Evolutionary conservation across 441 rosid genomes (phyloP).

Genomic region (Biscutella auriculata): DNA sequence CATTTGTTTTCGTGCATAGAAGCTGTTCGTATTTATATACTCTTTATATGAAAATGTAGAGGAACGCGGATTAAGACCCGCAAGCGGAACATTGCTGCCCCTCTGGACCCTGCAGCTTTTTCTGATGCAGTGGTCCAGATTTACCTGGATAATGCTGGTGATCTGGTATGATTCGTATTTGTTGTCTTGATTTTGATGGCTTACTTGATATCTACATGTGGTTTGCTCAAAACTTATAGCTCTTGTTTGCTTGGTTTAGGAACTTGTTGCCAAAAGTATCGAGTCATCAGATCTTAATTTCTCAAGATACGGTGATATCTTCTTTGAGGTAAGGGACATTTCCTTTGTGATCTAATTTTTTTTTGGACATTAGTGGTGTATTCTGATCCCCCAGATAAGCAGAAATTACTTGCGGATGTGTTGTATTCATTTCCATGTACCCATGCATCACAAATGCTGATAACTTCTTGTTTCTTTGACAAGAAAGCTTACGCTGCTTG

Average conservation of each 20-base stretch:
- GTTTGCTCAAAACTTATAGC: background rate
- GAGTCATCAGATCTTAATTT: conserved; percentile 88
- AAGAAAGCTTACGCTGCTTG: background rate
- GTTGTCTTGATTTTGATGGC: background rate
- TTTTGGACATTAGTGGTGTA: background rate
- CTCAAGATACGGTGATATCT: conserved; percentile 97
- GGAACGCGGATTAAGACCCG: conserved; percentile 99
- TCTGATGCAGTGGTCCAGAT: conserved; percentile 99
- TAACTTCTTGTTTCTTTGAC: background rate
- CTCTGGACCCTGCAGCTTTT: conserved; percentile 99
- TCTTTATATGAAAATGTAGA: conserved; percentile 27
- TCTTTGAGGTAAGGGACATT: conserved; percentile 55
- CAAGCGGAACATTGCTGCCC: conserved; percentile 98
- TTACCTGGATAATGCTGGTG: conserved; percentile 97
- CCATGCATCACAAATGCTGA: background rate
- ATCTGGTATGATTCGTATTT: conserved; percentile 45
- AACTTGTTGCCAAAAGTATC: conserved; percentile 77
- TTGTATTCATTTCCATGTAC: background rate
- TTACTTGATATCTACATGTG: background rate
- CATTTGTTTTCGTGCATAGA: background rate
- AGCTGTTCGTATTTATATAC: background rate
- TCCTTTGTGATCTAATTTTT: background rate
- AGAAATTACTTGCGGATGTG: background rate
- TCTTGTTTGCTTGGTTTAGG: conserved; percentile 32
- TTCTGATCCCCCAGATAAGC: background rate